These are phyloP conservation scores for Hyphochytrium catenoides DNA, from an alignment of 352 stramenopile species.

Conservation along the genomic window DNA sequence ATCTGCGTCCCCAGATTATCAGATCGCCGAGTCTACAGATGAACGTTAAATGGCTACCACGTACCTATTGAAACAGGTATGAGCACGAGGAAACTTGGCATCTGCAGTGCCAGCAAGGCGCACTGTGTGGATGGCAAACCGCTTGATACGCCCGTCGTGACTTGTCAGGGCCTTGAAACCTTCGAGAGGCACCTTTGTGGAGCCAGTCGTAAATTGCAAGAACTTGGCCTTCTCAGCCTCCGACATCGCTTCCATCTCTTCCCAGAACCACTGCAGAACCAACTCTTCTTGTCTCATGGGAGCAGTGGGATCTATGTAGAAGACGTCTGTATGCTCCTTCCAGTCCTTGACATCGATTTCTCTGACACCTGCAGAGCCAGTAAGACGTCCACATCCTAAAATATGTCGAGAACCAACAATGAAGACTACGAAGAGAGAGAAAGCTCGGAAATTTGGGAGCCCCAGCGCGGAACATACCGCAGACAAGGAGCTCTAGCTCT, in stretches of 20 bases:
- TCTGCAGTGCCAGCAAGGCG: constrained; percentile 37
- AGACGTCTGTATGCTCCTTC: constrained; percentile 40
- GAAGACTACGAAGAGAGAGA: too few relatives aligned
- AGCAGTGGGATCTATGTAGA: background rate
- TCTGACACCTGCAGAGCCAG: constrained; percentile 22
- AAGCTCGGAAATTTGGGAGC: too few relatives aligned
- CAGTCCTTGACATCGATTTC: constrained; percentile 64
- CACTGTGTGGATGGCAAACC: constrained; percentile 60
- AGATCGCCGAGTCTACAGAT: background rate
- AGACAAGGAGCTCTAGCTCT: constrained; percentile 87
- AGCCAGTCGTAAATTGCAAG: constrained; percentile 93
- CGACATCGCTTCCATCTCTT: constrained; percentile 47
- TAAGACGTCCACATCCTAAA: constrained; percentile 18
- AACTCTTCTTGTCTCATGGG: constrained; percentile 15
- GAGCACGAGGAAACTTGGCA: constrained; percentile 45
- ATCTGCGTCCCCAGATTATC: constrained; percentile 13
- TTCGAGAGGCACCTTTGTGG: constrained; percentile 71
- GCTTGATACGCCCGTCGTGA: constrained; percentile 59
- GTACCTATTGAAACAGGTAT: constrained; percentile 64
- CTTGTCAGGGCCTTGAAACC: constrained; percentile 62
- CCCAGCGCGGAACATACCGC: too few relatives aligned
- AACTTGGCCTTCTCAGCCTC: constrained; percentile 85
- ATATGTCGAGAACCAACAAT: constrained; percentile 14
- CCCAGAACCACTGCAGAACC: constrained; percentile 72
- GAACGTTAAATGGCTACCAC: constrained; percentile 1